Conservation (phyloP, 345 rosid genomes). For the Streptanthus diversifolius region DNA sequence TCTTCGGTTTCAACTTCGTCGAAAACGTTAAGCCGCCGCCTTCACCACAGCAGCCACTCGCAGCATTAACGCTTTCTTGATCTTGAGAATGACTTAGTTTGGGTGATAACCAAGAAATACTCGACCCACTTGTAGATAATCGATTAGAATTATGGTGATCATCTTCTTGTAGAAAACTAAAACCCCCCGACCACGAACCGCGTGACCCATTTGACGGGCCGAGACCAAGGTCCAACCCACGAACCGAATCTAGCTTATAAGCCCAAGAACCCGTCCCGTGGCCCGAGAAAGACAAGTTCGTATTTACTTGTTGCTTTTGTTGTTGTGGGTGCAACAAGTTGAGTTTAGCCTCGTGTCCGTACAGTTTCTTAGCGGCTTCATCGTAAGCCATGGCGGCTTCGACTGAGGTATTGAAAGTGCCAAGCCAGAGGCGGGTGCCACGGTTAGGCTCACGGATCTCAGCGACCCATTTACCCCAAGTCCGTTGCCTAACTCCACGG, state of each 20-base stretch:
- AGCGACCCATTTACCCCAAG: slow-evolving; percentile 71
- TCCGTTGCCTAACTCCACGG: slow-evolving; percentile 56
- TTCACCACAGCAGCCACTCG: neutral
- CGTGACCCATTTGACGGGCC: slow-evolving; percentile 12
- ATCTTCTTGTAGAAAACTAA: slow-evolving; percentile 13
- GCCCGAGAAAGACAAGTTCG: slow-evolving; percentile 15
- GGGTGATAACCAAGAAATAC: slow-evolving; percentile 30
- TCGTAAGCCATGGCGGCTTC: slow-evolving; percentile 60
- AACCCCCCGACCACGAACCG: slow-evolving; percentile 19
- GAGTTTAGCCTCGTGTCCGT: slow-evolving; percentile 47
- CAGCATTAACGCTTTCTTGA: slow-evolving; percentile 11
- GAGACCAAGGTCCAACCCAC: slow-evolving; percentile 32
- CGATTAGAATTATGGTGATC: neutral
- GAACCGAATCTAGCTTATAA: slow-evolving; percentile 1
- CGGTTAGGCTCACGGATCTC: slow-evolving; percentile 53
- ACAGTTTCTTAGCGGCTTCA: slow-evolving; percentile 49
- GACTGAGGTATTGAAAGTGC: slow-evolving; percentile 46
- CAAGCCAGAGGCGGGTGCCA: slow-evolving; percentile 56
- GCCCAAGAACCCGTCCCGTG: slow-evolving; percentile 18
- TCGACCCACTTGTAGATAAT: slow-evolving; percentile 21
- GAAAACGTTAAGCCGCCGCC: slow-evolving; percentile 7
- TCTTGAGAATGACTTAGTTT: slow-evolving; percentile 15
- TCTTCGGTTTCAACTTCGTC: slow-evolving; percentile 2
- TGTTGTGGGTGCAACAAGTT: slow-evolving; percentile 39
- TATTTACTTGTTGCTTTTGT: slow-evolving; percentile 2